Base-by-base conservation (phyloP, 805 yeast species). In the Debaryomyces castellii region DNA sequence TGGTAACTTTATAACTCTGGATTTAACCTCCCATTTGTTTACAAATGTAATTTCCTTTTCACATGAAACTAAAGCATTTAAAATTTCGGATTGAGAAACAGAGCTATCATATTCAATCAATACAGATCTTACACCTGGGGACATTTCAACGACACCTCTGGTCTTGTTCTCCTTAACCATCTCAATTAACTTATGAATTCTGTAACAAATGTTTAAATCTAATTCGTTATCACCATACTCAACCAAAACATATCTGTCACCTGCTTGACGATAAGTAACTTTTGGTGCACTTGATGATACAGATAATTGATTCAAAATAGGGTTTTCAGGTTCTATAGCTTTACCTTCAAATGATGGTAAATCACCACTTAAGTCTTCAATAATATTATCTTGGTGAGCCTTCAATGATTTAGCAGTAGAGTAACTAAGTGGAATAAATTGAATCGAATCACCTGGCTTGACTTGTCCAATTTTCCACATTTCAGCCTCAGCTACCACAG, bases 401-500 rank as follows among this genome's bases (percentile, higher is more conserved):
- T 82, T 86, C 64, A 91, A 71, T 14, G 63, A 63, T 52, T 86
- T 72, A 5, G 98, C 97, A 47, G 77, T 69, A 24, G 79, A 82
- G 55, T 80, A 85, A 12, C 81, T 58, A 37, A 94, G 76, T 30
- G 97, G 96, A 46, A 82, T 81, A 73, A 94, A 92, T 53, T 79
- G 79, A 49, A 92, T 82, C 40, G 66, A 57, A 60, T 94, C 98
- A 60, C 98, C 98, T 4, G 98, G 97, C 66, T 88, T 91, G 36
- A 89, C 91, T 71, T 92, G 98, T 39, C 99, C 99, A 61, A 94
- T 87, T 73, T 94, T 94, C 98, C 98, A 92, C 85, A 94, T 82
- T 71, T 94, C 99, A 34, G 95, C 89, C 60, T 90, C 95, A 11
- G 89, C 87, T 52, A 94, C 96, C 48, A 94, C 97, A 7, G 96